A percentile compares a stretch with the other conserved stretches of the same genome.
These are phyloP conservation scores for Oleoguttula mirabilis DNA, from an alignment of 495 filamentous ascomycete genomes.

Conservation along the genomic window DNA sequence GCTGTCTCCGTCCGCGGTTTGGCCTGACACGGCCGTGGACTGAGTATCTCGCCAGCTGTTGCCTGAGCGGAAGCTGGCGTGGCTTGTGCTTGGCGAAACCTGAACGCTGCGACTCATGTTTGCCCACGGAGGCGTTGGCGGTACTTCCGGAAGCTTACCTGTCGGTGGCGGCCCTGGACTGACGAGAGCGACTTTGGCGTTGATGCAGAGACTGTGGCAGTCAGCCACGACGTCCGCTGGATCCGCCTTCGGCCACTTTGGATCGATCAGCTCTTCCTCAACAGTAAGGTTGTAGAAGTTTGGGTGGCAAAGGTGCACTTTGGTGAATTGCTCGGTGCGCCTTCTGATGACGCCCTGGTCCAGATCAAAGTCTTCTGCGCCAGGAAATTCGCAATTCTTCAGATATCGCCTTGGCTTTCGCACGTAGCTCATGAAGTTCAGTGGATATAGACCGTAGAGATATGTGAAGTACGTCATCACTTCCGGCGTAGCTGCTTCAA, in stretches of 20 bases:
- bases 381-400: conserved; percentile 47
- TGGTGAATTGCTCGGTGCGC: conserved; percentile 53
- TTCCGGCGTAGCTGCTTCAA: conserved; percentile 52
- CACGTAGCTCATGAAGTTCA: conserved; percentile 66
- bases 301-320: conserved; percentile 56
- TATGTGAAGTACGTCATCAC: conserved; percentile 67
- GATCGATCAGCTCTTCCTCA: conserved; percentile 60
- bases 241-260: conserved; percentile 60
- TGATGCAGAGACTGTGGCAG: conserved; percentile 46
- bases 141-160: conserved; percentile 29
- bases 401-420: conserved; percentile 61
- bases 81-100: conserved; percentile 13
- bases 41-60: conserved; percentile 37
- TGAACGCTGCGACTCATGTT: conserved; percentile 2
- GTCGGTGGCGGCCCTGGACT: conserved; percentile 28
- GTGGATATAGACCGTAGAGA: conserved; percentile 66
- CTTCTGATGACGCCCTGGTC: conserved; percentile 57
- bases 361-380: conserved; percentile 56
- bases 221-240: conserved; percentile 57
- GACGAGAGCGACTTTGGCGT: conserved; percentile 23
- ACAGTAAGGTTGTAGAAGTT: conserved; percentile 61
- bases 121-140: conserved; percentile 17
- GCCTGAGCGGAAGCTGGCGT: conserved; percentile 13
- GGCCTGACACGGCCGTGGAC: conserved; percentile 34
- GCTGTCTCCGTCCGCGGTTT: conserved; percentile 17